Conservation (phyloP, 495 filamentous ascomycete genomes). For the Neurospora intermedia region DNA sequence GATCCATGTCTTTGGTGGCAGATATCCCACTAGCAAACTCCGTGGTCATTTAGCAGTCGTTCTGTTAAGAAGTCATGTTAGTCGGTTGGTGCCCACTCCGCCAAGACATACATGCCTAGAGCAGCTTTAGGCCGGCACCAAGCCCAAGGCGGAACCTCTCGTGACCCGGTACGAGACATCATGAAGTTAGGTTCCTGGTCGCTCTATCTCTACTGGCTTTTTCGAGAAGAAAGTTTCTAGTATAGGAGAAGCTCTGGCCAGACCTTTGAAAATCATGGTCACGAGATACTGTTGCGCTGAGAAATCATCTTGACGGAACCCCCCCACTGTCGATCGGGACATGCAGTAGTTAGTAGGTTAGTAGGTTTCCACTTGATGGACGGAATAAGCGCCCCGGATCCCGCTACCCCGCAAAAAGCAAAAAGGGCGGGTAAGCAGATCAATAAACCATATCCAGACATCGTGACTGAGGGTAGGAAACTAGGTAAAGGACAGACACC, state of each 20-base stretch:
- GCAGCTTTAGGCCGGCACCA: neutral
- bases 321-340: neutral
- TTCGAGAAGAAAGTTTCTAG: neutral
- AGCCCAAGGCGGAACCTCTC: neutral
- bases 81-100: neutral
- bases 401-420: too few species aligned
- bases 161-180: neutral
- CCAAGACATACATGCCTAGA: neutral
- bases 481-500: too few species aligned
- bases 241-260: neutral
- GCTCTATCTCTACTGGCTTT: neutral
- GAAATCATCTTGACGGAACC: too few species aligned
- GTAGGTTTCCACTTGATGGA: neutral
- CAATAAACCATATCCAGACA: neutral
- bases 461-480: too few species aligned
- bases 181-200: neutral
- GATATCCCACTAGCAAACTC: neutral
- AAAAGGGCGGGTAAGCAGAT: neutral
- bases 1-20: neutral
- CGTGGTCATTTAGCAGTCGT: neutral
- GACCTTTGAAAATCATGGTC: neutral
- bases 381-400: neutral
- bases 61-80: neutral
- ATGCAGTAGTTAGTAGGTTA: neutral
- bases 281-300: neutral